Evolutionary conservation across 345 rosid species (phyloP).

Genomic region (Luvunga scandens): DNA sequence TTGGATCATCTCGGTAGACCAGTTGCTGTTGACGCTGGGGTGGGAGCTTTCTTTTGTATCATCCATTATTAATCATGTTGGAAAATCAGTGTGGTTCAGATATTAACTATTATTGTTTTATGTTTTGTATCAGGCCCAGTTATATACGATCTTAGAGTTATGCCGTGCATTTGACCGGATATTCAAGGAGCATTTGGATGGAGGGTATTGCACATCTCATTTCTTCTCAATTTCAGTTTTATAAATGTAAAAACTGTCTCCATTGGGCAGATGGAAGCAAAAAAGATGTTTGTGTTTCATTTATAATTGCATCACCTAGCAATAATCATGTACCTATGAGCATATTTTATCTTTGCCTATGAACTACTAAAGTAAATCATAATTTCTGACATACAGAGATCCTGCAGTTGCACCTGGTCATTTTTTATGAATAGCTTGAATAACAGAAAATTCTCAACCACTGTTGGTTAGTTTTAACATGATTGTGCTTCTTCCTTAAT

Average conservation of each 20-base stretch:
- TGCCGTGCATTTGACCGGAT: conserved; percentile 70
- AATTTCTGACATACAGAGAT: neutral
- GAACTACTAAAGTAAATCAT: too few relatives aligned
- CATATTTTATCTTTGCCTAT: neutral
- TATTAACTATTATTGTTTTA: neutral
- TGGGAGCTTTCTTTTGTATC: conserved; percentile 15
- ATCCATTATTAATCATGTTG: conserved; percentile 1
- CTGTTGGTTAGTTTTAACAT: neutral
- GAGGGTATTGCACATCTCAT: conserved; percentile 46
- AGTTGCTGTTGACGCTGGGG: conserved; percentile 66
- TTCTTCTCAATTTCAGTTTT: neutral
- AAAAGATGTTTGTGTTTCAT: neutral
- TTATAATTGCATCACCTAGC: neutral
- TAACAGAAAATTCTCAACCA: neutral
- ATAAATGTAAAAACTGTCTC: neutral
- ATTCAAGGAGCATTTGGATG: conserved; percentile 78
- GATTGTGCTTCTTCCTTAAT: neutral
- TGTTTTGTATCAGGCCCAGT: conserved; percentile 47
- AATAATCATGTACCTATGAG: neutral
- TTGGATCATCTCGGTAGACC: conserved; percentile 72
- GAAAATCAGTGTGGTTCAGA: conserved; percentile 1
- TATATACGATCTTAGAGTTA: conserved; percentile 63
- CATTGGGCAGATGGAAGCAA: neutral
- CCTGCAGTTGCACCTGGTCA: neutral
- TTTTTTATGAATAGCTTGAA: neutral